Conservation (phyloP, 257 asterid genomes). For the Galeopsis tetrahit region DNA sequence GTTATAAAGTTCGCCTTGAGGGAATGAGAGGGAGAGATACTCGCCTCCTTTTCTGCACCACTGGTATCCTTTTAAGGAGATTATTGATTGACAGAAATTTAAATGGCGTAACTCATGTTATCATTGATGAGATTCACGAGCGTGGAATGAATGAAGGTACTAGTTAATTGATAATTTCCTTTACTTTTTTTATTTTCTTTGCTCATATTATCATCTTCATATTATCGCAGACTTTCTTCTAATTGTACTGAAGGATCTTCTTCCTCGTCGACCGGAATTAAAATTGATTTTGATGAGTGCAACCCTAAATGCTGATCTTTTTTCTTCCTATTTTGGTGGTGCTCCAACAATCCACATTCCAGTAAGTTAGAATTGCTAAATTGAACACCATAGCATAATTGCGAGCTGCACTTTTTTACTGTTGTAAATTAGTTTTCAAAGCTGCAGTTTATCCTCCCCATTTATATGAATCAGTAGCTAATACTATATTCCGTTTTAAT, state of each 20-base stretch:
- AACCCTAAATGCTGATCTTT: constrained; percentile 88
- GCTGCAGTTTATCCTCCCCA: background rate
- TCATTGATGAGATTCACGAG: constrained; percentile 96
- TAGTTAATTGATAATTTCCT: constrained; percentile 23
- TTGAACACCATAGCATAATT: constrained; percentile 17
- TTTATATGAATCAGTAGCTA: constrained; percentile 15
- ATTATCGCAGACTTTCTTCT: constrained; percentile 80
- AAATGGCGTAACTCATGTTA: constrained; percentile 85
- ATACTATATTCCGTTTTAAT: constrained; percentile 22
- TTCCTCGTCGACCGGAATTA: constrained; percentile 84
- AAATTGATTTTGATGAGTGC: constrained; percentile 92
- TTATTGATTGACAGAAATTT: constrained; percentile 81
- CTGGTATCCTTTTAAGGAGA: constrained; percentile 86
- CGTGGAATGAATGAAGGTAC: constrained; percentile 98
- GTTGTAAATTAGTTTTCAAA: background rate
- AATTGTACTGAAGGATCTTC: constrained; percentile 91
- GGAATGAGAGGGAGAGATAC: constrained; percentile 96
- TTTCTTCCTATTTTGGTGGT: constrained; percentile 83
- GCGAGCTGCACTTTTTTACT: constrained; percentile 9
- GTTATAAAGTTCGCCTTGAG: constrained; percentile 94
- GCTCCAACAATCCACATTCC: constrained; percentile 90
- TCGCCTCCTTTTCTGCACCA: constrained; percentile 89
- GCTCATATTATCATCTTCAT: constrained; percentile 39
- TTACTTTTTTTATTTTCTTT: constrained; percentile 20
- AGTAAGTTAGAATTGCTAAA: constrained; percentile 51